Evolutionary conservation across 768 basidiomycete species (phyloP).

Genomic region (Rubroboletus satanas): DNA sequence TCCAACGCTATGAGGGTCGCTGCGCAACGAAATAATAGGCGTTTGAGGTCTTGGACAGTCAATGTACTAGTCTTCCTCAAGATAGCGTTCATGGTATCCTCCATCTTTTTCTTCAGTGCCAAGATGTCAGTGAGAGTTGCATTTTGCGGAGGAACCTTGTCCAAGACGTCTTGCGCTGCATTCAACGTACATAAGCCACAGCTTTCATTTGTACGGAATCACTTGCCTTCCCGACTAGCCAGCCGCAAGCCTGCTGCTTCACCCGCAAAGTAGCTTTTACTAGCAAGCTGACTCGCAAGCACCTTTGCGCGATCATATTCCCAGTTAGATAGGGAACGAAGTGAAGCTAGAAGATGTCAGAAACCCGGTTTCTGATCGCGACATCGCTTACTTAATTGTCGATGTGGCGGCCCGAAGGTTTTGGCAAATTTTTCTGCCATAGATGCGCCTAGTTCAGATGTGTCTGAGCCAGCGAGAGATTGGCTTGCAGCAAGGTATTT

Average conservation of each 20-base stretch:
- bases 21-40: constrained; percentile 83
- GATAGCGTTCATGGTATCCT: constrained; percentile 62
- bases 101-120: constrained; percentile 65
- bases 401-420: constrained; percentile 70
- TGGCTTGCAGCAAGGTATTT: constrained; percentile 84
- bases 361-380: not conserved
- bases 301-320: constrained; percentile 79
- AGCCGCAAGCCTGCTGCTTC: constrained; percentile 80
- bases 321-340: constrained; percentile 55
- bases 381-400: constrained; percentile 62
- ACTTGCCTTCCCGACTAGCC: constrained; percentile 61
- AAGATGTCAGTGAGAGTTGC: constrained; percentile 60
- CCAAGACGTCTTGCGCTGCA: constrained; percentile 54
- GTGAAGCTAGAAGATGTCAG: constrained; percentile 41
- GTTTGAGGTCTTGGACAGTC: constrained; percentile 77
- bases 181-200: not conserved
- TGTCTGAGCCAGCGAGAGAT: constrained; percentile 61
- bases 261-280: constrained; percentile 86
- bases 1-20: constrained; percentile 69
- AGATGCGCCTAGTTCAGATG: constrained; percentile 88
- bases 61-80: constrained; percentile 67
- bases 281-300: constrained; percentile 80
- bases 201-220: not conserved
- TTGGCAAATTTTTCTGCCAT: constrained; percentile 84
- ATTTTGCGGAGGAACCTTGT: constrained; percentile 56